phyloP scores from a whole-genome alignment of 2,329 filamentous ascomycete species.

The Apiospora arundinis region DNA sequence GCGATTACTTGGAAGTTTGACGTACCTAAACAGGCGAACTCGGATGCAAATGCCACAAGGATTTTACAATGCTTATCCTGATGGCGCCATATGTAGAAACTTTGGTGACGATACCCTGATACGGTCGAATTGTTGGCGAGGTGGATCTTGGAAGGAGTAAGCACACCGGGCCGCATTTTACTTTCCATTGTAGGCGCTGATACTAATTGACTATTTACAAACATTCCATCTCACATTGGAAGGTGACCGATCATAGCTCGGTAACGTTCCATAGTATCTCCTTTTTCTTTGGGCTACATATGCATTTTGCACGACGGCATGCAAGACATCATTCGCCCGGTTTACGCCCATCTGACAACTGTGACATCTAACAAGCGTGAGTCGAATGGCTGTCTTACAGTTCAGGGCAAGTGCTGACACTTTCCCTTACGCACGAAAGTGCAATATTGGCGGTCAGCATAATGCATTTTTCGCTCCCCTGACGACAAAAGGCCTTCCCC shows the following conservation, averaged over 20 bases:
- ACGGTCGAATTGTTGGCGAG: not conserved
- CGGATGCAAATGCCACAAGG: no score
- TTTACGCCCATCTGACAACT: not conserved
- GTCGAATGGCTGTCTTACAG: not conserved
- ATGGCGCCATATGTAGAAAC: not conserved
- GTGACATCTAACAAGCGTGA: not conserved
- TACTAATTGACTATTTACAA: not conserved
- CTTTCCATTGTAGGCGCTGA: not conserved
- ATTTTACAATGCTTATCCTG: not conserved
- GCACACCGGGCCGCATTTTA: not conserved
- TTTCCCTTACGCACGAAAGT: not conserved
- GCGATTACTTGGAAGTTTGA: no score
- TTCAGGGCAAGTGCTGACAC: no score
- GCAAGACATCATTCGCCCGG: not conserved
- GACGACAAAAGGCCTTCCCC: not conserved
- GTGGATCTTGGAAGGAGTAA: not conserved
- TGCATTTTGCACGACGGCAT: not conserved
- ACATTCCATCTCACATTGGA: not conserved
- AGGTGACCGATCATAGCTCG: not conserved
- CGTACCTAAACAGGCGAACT: no score
- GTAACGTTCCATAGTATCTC: not conserved
- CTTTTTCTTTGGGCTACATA: not conserved
- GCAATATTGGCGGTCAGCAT: not conserved
- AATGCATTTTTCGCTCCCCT: not conserved
- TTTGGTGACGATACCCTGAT: not conserved